Evolutionary conservation across 805 yeast species (phyloP).

Genomic region (Wickerhamomyces alni): DNA sequence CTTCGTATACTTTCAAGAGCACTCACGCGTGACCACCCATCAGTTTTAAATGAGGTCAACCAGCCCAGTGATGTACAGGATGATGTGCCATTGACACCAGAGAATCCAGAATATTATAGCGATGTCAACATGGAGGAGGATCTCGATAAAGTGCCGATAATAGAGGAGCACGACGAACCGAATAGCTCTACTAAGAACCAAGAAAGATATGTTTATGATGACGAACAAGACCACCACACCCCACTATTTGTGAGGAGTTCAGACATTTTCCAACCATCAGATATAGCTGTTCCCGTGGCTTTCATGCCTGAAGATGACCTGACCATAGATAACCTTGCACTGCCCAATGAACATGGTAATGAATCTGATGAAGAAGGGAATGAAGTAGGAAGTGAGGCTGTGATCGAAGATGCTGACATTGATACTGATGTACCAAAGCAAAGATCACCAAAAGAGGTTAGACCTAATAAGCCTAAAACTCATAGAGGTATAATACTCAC

Average conservation of each 20-base stretch:
- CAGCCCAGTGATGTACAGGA: too few relatives aligned
- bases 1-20: constrained; percentile 19
- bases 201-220: background rate
- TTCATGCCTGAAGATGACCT: background rate
- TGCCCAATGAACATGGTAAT: too few relatives aligned
- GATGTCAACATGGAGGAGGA: background rate
- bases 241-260: background rate
- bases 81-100: background rate
- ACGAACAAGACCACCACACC: too few relatives aligned
- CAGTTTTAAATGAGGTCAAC: too few relatives aligned
- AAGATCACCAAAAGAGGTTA: too few relatives aligned
- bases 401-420: too few relatives aligned
- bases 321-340: too few relatives aligned
- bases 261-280: background rate
- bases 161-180: background rate
- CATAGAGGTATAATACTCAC: background rate
- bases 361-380: background rate
- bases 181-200: background rate
- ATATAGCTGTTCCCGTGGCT: background rate
- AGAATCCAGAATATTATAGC: background rate
- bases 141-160: background rate
- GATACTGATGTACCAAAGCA: too few relatives aligned
- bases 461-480: too few relatives aligned
- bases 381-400: too few relatives aligned
- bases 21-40: too few relatives aligned